These are phyloP conservation scores for Pyrenochaeta sp. DNA, from an alignment of 2,329 filamentous ascomycete species.

Conservation along the genomic window DNA sequence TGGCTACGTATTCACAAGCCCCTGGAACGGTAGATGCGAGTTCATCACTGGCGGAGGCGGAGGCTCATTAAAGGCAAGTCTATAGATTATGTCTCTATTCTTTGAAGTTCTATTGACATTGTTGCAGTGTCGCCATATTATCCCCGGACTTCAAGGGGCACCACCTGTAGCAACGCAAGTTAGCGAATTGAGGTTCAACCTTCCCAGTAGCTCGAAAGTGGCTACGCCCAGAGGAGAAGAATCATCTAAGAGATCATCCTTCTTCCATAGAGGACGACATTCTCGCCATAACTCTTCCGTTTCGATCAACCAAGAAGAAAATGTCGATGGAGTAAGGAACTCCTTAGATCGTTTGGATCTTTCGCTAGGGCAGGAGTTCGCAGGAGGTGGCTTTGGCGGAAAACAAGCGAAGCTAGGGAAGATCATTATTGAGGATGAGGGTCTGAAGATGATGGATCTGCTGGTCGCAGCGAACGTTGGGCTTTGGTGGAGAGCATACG, in stretches of 20 bases:
- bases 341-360: slow-evolving; percentile 68
- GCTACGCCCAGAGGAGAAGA: slow-evolving; percentile 42
- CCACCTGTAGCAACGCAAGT: slow-evolving; percentile 59
- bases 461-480: slow-evolving; percentile 90
- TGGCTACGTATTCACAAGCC: slow-evolving; percentile 78
- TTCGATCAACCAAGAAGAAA: slow-evolving; percentile 25
- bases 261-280: slow-evolving; percentile 42
- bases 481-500: slow-evolving; percentile 92
- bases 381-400: slow-evolving; percentile 84
- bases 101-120: background rate
- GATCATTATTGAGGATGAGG: slow-evolving; percentile 86
- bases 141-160: slow-evolving; percentile 57
- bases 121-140: slow-evolving; percentile 70
- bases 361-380: slow-evolving; percentile 79
- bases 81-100: background rate
- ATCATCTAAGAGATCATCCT: slow-evolving; percentile 41
- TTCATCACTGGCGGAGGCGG: slow-evolving; percentile 82
- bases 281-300: slow-evolving; percentile 38
- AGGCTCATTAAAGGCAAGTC: slow-evolving; percentile 66
- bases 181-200: slow-evolving; percentile 89
- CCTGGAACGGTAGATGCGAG: slow-evolving; percentile 87
- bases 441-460: slow-evolving; percentile 93
- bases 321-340: slow-evolving; percentile 25
- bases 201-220: slow-evolving; percentile 64
- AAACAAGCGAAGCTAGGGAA: slow-evolving; percentile 93